A percentile compares a stretch with the other conserved stretches of the same genome.
Evolutionary conservation across 83 land plant genomes (phyloP).

Genomic region (Diphasiastrum complanatum): DNA sequence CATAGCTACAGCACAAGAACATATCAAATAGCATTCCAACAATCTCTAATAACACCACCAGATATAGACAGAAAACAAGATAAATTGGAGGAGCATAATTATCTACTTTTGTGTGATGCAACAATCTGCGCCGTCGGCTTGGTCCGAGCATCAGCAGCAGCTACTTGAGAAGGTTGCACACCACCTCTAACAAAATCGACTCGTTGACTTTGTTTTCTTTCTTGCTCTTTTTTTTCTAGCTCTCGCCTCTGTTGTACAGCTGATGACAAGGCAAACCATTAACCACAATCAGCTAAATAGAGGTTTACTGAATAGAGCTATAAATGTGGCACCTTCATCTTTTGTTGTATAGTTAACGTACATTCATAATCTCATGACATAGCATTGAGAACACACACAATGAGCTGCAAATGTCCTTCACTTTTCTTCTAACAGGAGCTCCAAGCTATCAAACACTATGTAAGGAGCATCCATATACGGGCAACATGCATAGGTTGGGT

Average conservation of each 20-base stretch:
- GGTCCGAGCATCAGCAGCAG: conserved; percentile 12
- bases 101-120: conserved; percentile 33
- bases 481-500: too few relatives aligned
- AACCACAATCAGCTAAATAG: not conserved
- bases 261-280: conserved; percentile 16
- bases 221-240: conserved; percentile 74
- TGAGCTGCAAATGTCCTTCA: too few relatives aligned
- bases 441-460: too few relatives aligned
- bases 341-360: too few relatives aligned
- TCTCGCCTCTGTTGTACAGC: conserved; percentile 75
- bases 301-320: not conserved
- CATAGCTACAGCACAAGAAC: too few relatives aligned
- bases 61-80: not conserved
- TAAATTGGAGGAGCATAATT: not conserved
- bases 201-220: conserved; percentile 51
- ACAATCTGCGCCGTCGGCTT: conserved; percentile 33
- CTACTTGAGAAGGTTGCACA: conserved; percentile 35
- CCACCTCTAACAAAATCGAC: conserved; percentile 71
- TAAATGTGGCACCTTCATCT: too few relatives aligned
- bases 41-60: not conserved
- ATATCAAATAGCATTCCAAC: too few relatives aligned
- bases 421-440: too few relatives aligned
- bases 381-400: too few relatives aligned
- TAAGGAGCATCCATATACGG: too few relatives aligned
- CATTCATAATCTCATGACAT: too few relatives aligned